phyloP scores from a whole-genome alignment of 2,329 filamentous ascomycete species.

The Botryotinia narcissicola region DNA sequence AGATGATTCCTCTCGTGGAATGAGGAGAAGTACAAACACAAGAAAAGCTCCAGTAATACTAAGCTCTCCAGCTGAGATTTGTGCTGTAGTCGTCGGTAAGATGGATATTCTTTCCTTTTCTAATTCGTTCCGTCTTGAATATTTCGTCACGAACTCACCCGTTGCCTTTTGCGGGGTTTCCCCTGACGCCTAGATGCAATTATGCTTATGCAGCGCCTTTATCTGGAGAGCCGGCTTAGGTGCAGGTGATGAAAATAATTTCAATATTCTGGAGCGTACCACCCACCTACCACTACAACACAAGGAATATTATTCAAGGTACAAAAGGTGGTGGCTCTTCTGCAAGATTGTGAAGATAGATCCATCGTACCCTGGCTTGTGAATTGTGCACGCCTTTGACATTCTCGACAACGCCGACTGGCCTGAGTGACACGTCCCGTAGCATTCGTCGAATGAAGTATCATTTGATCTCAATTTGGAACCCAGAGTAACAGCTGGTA shows the following conservation, averaged over 20 bases:
- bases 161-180: background rate
- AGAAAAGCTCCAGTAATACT: background rate
- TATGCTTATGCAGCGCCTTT: background rate
- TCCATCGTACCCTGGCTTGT: background rate
- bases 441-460: background rate
- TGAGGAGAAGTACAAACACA: background rate
- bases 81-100: background rate
- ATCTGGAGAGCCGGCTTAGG: background rate
- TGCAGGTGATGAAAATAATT: background rate
- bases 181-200: background rate
- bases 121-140: background rate
- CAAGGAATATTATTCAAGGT: background rate
- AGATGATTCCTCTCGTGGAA: constrained; percentile 2
- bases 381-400: background rate
- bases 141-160: background rate
- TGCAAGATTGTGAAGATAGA: background rate
- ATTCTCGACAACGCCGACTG: background rate
- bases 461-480: background rate
- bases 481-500: background rate
- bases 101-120: background rate
- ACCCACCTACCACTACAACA: background rate
- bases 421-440: background rate
- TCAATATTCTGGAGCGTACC: background rate
- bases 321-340: background rate
- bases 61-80: background rate